Evolutionary conservation across 1,284 basidiomycete species (phyloP).

Genomic region (Leccinum pachyderme): DNA sequence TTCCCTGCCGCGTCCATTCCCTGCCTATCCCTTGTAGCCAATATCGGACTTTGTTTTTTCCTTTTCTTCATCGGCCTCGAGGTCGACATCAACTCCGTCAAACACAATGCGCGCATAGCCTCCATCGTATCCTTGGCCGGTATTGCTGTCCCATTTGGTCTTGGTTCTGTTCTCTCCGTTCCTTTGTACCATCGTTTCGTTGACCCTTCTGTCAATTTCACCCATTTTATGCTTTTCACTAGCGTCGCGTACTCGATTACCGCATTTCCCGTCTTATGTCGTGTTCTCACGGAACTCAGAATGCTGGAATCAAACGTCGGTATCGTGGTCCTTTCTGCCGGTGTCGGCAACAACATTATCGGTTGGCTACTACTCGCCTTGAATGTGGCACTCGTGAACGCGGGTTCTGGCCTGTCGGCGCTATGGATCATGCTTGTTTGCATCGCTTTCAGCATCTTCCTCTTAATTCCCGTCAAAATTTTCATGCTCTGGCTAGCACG

Average conservation of each 20-base stretch:
- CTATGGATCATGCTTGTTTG: constrained; percentile 81
- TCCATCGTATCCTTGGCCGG: constrained; percentile 63
- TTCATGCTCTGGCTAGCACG: constrained; percentile 70
- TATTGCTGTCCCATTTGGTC: constrained; percentile 62
- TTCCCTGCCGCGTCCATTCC: constrained; percentile 61
- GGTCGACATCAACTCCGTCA: constrained; percentile 80
- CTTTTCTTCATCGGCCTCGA: constrained; percentile 89
- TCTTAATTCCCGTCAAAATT: constrained; percentile 72
- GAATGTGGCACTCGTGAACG: constrained; percentile 90
- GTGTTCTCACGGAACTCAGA: constrained; percentile 79
- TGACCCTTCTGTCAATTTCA: constrained; percentile 63
- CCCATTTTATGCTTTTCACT: constrained; percentile 92
- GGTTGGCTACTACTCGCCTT: constrained; percentile 80
- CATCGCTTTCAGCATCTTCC: constrained; percentile 77
- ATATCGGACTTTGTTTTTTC: constrained; percentile 87
- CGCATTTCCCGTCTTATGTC: constrained; percentile 90
- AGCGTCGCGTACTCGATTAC: constrained; percentile 93
- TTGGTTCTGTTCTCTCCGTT: constrained; percentile 58
- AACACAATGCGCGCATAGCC: constrained; percentile 70
- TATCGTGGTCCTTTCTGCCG: constrained; percentile 89
- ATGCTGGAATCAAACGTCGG: constrained; percentile 92
- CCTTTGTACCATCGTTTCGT: constrained; percentile 85
- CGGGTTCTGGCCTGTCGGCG: constrained; percentile 68
- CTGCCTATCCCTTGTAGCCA: constrained; percentile 79
- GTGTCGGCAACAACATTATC: constrained; percentile 86